Evolutionary conservation across 1,284 basidiomycete species (phyloP).

Genomic region (Nidula niveotomentosa): DNA sequence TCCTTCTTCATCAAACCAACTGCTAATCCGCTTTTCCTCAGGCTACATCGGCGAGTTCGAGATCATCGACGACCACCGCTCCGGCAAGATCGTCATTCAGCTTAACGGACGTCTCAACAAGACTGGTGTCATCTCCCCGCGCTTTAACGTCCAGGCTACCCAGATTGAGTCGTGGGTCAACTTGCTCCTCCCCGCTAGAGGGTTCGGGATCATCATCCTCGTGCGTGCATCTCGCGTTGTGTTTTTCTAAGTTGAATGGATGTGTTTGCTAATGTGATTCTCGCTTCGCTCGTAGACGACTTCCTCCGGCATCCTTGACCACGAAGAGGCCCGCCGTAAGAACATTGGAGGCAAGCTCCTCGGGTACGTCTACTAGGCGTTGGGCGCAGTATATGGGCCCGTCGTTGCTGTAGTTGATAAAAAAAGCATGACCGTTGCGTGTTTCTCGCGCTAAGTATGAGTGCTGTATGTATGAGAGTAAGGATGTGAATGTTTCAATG

Average conservation of each 20-base stretch:
- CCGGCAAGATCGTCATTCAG: conserved; percentile 98
- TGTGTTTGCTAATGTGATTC: neutral
- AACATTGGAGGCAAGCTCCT: conserved; percentile 93
- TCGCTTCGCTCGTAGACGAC: conserved; percentile 68
- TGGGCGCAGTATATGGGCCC: neutral
- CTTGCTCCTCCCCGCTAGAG: conserved; percentile 91
- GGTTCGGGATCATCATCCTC: conserved; percentile 96
- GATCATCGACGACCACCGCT: conserved; percentile 99
- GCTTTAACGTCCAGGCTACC: conserved; percentile 94
- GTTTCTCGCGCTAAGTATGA: neutral
- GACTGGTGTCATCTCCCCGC: conserved; percentile 97
- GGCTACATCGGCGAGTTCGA: conserved; percentile 99
- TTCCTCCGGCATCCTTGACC: conserved; percentile 98
- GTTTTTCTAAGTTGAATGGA: neutral
- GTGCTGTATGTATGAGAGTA: neutral
- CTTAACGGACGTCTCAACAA: conserved; percentile 99
- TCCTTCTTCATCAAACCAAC: conserved; percentile 8
- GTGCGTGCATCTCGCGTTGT: conserved; percentile 36
- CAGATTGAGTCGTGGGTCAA: conserved; percentile 97
- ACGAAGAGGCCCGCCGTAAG: conserved; percentile 99
- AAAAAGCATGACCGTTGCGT: neutral
- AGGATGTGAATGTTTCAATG: too few relatives aligned
- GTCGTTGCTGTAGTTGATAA: neutral
- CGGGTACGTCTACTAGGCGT: conserved; percentile 79
- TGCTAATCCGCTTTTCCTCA: conserved; percentile 28